Base-by-base conservation (phyloP, 73 alveolate genomes). In the Breviolum minutum region DNA sequence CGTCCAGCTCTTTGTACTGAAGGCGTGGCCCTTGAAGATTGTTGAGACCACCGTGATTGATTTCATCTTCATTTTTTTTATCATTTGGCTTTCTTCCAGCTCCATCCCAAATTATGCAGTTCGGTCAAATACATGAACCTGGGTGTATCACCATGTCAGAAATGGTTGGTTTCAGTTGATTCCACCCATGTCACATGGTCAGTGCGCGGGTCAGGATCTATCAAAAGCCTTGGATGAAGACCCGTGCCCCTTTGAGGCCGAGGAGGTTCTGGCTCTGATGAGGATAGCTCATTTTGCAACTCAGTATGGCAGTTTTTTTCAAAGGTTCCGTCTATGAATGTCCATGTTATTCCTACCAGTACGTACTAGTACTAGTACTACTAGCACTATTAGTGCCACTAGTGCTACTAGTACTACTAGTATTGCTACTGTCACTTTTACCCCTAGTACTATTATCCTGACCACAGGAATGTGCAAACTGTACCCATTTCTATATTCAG, bases 191-290 rank as follows among this genome's bases (percentile, higher is more conserved):
- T 14, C 77, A 40, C 54, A 61, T 85, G 30, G 30, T n/a, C 22
- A 14, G 9, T 26, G 17, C 69, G 69, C 63, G 63, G 27, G 24
- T 74, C 79, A 92, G 66, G 97, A 92, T 63, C 97, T 92, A 11
- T 68, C 97, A 5, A 63, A 77, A 24, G 97, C 86, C 17, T n/a
- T 92, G 74, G 97, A 92, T 24, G 97, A 92, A 61, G 97, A 92
- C 30, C 97, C 97, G 3, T 92, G 76, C 16, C 97, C 97, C 62
- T 92, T 92, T 40, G 97, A 92, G 89, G 66, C 97, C 8, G 97
- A 92, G 66, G 97, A 92, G 66, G 97, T 92, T 5, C 89, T 92
- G 22, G 97, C 97, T 10, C 64, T 92, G 68, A 92, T 92, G 97
- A 62, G 89, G 90, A 74, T 92, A 60, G 97, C 97, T 26, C 30